These are phyloP conservation scores for Diutina rugosa DNA, from an alignment of 1,139 yeast genomes.

Conservation along the genomic window DNA sequence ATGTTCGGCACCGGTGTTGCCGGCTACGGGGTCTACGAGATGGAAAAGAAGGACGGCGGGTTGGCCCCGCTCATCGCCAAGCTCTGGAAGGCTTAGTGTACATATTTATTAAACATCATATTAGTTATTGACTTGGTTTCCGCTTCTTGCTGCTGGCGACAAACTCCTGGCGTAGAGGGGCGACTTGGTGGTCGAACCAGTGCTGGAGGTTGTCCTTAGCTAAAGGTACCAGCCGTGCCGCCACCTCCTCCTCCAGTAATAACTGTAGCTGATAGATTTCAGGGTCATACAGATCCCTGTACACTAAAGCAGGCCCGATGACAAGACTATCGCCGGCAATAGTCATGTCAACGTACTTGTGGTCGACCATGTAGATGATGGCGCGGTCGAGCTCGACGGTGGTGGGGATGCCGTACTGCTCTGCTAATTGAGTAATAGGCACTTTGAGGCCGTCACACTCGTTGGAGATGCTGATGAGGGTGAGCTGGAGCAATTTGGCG, in stretches of 20 bases:
- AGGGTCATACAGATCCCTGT: background rate
- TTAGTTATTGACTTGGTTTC: background rate
- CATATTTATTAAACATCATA: background rate
- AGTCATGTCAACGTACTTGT: background rate
- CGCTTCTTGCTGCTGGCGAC: background rate
- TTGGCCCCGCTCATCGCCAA: background rate
- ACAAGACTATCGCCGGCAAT: background rate
- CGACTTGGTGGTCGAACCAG: background rate
- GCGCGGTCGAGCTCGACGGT: background rate
- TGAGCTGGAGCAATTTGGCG: background rate
- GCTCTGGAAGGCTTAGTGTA: slow-evolving; percentile 2
- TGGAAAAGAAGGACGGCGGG: slow-evolving; percentile 50
- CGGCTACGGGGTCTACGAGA: slow-evolving; percentile 52
- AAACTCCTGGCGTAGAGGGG: background rate
- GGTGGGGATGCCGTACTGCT: background rate
- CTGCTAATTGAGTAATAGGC: background rate
- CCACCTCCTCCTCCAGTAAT: background rate
- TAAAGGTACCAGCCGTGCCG: background rate
- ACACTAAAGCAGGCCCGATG: background rate
- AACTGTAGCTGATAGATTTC: background rate
- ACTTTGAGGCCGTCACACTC: background rate
- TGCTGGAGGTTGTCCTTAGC: background rate
- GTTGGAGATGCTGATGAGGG: background rate
- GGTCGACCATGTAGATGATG: background rate
- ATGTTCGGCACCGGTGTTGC: slow-evolving; percentile 51